These are phyloP conservation scores for Boletellus sp. DNA, from an alignment of 768 basidiomycete genomes.

Conservation along the genomic window DNA sequence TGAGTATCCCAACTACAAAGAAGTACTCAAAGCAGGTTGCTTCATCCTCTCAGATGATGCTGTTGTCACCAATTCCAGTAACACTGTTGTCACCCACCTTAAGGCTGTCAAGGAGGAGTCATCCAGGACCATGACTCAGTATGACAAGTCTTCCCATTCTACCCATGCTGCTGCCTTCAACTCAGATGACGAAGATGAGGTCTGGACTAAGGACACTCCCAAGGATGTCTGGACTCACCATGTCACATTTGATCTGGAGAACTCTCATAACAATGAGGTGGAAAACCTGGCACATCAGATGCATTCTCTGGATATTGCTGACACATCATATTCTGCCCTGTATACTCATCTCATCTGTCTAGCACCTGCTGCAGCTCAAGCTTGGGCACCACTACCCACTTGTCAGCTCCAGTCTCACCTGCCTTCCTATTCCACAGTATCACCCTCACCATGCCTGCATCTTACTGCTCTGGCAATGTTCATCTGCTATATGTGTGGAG, in stretches of 20 bases:
- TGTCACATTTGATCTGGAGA: not conserved
- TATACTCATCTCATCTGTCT: not conserved
- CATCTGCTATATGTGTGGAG: not conserved
- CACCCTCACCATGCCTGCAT: not conserved
- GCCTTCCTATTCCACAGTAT: not conserved
- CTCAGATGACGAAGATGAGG: not conserved
- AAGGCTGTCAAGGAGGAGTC: not conserved
- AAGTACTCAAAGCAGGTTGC: not conserved
- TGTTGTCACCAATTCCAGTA: not conserved
- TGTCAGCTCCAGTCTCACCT: not conserved
- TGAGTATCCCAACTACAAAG: not conserved
- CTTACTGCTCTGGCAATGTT: not conserved
- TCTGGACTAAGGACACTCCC: not conserved
- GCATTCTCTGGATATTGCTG: not conserved
- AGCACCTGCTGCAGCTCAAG: not conserved
- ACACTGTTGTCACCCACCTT: not conserved
- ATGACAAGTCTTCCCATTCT: not conserved
- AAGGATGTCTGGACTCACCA: not conserved
- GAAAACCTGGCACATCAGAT: not conserved
- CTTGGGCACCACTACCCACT: not conserved
- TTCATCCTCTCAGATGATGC: constrained; percentile 3
- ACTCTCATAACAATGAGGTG: not conserved
- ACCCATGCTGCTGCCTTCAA: not conserved
- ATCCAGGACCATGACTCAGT: not conserved
- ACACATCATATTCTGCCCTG: not conserved